phyloP scores from a whole-genome alignment of 2,329 filamentous ascomycete genomes.

The Pseudohalonectria lignicola region DNA sequence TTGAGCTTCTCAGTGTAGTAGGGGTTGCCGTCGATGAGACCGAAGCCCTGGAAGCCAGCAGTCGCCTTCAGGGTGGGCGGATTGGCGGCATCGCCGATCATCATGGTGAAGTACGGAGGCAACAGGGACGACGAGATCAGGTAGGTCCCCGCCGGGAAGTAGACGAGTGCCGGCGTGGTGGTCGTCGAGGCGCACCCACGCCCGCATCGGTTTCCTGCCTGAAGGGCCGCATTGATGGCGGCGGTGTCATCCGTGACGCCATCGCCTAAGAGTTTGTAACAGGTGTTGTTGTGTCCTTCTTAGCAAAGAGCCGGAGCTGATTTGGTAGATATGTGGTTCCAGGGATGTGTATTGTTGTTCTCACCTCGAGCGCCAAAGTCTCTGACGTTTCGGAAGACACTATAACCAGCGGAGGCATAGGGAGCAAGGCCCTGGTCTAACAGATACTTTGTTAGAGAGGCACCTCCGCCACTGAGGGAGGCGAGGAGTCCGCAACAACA shows the following conservation, averaged over 20 bases:
- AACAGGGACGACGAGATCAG: conserved; percentile 59
- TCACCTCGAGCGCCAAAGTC: conserved; percentile 2
- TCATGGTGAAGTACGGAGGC: conserved; percentile 69
- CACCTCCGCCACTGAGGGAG: not conserved
- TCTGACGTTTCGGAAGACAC: conserved; percentile 1
- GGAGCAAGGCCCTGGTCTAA: conserved; percentile 31
- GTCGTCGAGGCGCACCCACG: conserved; percentile 28
- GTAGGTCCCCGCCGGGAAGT: conserved; percentile 48
- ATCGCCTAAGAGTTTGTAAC: too few relatives aligned
- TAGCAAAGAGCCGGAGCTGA: not conserved
- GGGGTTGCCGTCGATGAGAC: conserved; percentile 36
- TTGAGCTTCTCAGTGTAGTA: conserved; percentile 29
- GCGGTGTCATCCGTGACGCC: conserved; percentile 32
- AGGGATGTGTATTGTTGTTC: too few relatives aligned
- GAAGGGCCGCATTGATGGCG: conserved; percentile 33
- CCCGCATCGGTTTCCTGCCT: conserved; percentile 26
- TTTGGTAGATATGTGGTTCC: too few relatives aligned
- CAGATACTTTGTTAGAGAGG: conserved; percentile 1
- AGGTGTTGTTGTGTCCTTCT: not conserved
- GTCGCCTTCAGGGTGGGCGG: conserved; percentile 33
- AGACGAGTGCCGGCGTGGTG: conserved; percentile 27
- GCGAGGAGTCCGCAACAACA: not conserved
- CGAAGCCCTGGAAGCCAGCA: conserved; percentile 34
- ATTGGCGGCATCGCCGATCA: conserved; percentile 58
- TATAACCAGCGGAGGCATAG: conserved; percentile 20